These are phyloP conservation scores for Glebionis coronaria DNA, from an alignment of 129 eudicot species.

Conservation along the genomic window DNA sequence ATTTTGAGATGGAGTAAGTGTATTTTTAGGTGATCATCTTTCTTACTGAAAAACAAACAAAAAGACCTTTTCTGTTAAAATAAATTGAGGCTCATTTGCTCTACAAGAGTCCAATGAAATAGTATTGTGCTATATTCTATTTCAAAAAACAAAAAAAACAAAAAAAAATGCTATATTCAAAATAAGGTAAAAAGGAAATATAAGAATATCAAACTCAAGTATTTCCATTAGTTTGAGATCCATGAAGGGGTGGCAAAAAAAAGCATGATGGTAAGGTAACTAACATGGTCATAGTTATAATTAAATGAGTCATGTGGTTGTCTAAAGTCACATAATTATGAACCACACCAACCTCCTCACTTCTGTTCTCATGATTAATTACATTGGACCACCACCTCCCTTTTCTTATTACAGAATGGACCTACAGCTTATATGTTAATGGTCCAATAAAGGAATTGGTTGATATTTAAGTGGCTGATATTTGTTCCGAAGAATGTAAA, in stretches of 20 bases:
- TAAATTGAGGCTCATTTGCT: no score
- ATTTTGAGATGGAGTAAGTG: no score
- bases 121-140: no score
- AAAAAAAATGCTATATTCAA: no score
- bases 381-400: slow-evolving; percentile 30
- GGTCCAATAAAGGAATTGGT: slow-evolving; percentile 4
- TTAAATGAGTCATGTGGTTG: slow-evolving; percentile 38
- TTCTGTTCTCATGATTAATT: slow-evolving; percentile 23
- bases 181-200: no score
- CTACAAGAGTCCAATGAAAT: not conserved
- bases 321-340: slow-evolving; percentile 37
- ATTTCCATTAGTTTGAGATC: slow-evolving; percentile 17
- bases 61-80: no score
- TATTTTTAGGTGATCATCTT: no score
- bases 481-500: not conserved
- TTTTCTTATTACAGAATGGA: not conserved
- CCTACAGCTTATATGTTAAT: slow-evolving; percentile 13
- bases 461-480: not conserved
- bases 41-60: no score
- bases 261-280: slow-evolving; percentile 32
- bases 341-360: slow-evolving; percentile 35
- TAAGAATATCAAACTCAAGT: no score
- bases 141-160: no score
- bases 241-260: slow-evolving; percentile 17
- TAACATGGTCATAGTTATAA: slow-evolving; percentile 34